These are phyloP conservation scores for Tanacetum coccineum DNA, from an alignment of 129 eudicot species.

Conservation along the genomic window DNA sequence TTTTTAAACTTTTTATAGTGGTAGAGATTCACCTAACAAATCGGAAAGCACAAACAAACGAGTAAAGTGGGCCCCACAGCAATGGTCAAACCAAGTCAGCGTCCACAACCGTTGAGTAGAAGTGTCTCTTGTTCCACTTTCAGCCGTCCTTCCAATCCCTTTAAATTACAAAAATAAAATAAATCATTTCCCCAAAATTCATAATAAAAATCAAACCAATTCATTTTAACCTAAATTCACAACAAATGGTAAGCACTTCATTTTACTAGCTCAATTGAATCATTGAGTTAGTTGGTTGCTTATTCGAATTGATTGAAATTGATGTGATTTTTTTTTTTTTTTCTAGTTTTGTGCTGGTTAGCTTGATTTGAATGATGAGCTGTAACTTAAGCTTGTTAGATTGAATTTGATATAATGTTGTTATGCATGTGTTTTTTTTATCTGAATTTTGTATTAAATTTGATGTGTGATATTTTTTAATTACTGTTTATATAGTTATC, in stretches of 20 bases:
- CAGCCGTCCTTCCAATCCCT: slow-evolving; percentile 13
- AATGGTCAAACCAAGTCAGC: slow-evolving; percentile 29
- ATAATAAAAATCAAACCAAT: not conserved
- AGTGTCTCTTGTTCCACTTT: not conserved
- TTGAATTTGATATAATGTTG: not conserved
- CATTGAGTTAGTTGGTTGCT: not conserved
- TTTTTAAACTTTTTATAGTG: too few species aligned
- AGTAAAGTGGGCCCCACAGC: slow-evolving; percentile 10
- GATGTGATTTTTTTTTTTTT: not conserved
- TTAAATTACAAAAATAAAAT: not conserved
- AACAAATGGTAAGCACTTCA: slow-evolving; percentile 18
- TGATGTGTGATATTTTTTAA: too few species aligned
- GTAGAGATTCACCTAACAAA: too few species aligned
- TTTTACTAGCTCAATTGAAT: not conserved
- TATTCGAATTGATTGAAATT: not conserved
- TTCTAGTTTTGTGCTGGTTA: not conserved
- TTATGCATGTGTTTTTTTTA: not conserved
- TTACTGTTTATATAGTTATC: too few species aligned
- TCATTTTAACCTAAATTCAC: not conserved
- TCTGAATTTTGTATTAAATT: slow-evolving; percentile 9
- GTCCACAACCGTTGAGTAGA: slow-evolving; percentile 25
- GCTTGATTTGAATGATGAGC: slow-evolving; percentile 12
- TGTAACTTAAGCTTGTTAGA: not conserved
- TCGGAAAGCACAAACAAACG: not conserved
- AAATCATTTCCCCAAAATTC: not conserved